Evolutionary conservation across 176 grass and related monocot species (phyloP), one percentile per base, ranked within the genome.

Genomic region (Rhynchospora breviuscula): DNA sequence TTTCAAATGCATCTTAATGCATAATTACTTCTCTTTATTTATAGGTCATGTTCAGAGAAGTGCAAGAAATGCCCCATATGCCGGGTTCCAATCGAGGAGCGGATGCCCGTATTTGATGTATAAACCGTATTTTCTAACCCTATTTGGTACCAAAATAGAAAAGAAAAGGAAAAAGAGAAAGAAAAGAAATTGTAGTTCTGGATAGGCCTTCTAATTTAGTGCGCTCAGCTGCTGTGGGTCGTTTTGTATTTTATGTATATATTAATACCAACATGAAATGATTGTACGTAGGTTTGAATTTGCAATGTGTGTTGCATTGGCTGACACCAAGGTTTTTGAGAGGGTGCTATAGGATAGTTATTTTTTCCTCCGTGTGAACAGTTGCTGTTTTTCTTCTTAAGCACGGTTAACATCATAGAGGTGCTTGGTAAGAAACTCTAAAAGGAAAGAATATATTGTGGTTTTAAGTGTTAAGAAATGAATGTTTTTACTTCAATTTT

Each of bases 51-150:
- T 85, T 73, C 89, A 22, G 97, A 99, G 10, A 96, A 96, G 85
- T 99, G 97, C 83, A 96, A 99, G 85, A 99, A 95, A 87, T 99
- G 97, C 81, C 97, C 97, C 13, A 96, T 99, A 85, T 99, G 97
- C 67, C 93, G 89, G 26, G 79, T 96, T n/a, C 86, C 91, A 64
- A 96, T 99, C 45, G 93, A 99, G 51, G 97, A 99, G 43, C 85
- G 88, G 71, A 86, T 99, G 97, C 91, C 91, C 65, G 91, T 99
- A 56, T 99, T 95, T 89, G 93, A 96, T 92, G 97, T 99, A 59
- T 99, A 90, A 90, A 87, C 60, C 81, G 15, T 80, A 87, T 91
- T 89, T 91, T 86, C 51, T 81, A 45, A 67, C 74, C 33, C 83
- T 87, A 81, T 86, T 83, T 52, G 48, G 47, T 75, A 21, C 48